Evolutionary conservation across 305 asterid genomes (phyloP), one percentile per base, ranked within the genome.

Genomic region (Solanum chacoense): DNA sequence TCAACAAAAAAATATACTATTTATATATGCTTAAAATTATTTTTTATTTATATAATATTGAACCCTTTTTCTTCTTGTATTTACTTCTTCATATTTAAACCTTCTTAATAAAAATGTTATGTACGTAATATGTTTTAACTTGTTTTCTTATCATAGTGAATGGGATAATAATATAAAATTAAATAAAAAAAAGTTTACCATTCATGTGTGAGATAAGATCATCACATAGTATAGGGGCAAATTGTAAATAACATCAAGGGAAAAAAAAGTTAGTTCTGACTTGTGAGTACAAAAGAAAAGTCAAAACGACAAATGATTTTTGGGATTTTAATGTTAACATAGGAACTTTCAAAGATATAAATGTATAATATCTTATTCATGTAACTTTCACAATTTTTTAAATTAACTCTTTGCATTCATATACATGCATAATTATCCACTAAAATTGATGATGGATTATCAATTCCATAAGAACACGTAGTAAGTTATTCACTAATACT

Each of bases 1-100:
- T 67, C 1, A 5, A 5, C 0, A 0, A 26, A 11, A 67, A 24
- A 67, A 24, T 11, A 67, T 0, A 11, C 0, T 10, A 11, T 0
- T 24, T 67, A 11, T 67, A 24, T 0, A 67, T 0, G 0, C 0
- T 67, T 67, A 24, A 8, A 24, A 11, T 5, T 24, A 11, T 63
- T 4, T 8, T 63, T 63, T 50, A 50, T 22, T 20, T 67, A 67
- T 67, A 67, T 24, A 67, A 24, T 24, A 5, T 24, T 67, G 0
- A 67, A 67, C 32, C 16, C 5, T 1, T 65, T 9, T 0, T 67
- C 7, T 67, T 67, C 7, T 2, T 67, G 1, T 5, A 5, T 24
- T 24, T 11, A 24, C 3, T 65, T n/a, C 3, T n/a, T 65, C 3
- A 11, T 9, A 24, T 24, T 67, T n/a, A n/a, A 11, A 67, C 3